These are phyloP conservation scores for Paraconiothyrium sp. DNA, from an alignment of 2,329 filamentous ascomycete species.

Conservation along the genomic window DNA sequence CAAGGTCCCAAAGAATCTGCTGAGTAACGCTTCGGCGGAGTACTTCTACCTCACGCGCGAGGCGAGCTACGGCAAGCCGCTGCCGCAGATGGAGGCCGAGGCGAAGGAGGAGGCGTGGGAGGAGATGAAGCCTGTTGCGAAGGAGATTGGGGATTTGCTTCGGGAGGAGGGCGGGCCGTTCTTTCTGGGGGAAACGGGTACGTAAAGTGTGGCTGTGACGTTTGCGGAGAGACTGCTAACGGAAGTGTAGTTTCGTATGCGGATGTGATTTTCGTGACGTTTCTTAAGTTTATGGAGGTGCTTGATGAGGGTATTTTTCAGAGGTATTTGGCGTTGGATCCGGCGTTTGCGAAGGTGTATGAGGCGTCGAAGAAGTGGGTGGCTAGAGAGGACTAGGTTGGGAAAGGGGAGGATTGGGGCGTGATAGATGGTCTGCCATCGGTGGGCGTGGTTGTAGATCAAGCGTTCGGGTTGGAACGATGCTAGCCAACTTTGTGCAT, in stretches of 20 bases:
- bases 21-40: slow-evolving; percentile 60
- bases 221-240: slow-evolving; percentile 56
- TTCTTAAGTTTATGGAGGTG: slow-evolving; percentile 56
- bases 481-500: neutral
- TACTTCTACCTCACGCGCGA: slow-evolving; percentile 68
- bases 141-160: slow-evolving; percentile 56
- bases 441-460: neutral
- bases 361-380: slow-evolving; percentile 54
- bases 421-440: neutral
- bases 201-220: slow-evolving; percentile 53
- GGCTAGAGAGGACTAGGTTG: slow-evolving; percentile 42
- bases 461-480: neutral
- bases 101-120: slow-evolving; percentile 63
- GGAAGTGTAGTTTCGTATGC: slow-evolving; percentile 48
- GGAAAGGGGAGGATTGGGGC: neutral
- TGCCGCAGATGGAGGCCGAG: slow-evolving; percentile 61
- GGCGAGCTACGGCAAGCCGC: slow-evolving; percentile 60
- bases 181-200: slow-evolving; percentile 64
- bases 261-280: slow-evolving; percentile 63
- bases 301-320: slow-evolving; percentile 52
- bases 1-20: slow-evolving; percentile 59
- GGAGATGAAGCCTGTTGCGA: slow-evolving; percentile 50
- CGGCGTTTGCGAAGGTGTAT: slow-evolving; percentile 46
- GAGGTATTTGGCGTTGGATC: slow-evolving; percentile 52
- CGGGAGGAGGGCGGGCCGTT: slow-evolving; percentile 68